These are phyloP conservation scores for Silybum marianum DNA, from an alignment of 129 eudicot species.

Conservation along the genomic window DNA sequence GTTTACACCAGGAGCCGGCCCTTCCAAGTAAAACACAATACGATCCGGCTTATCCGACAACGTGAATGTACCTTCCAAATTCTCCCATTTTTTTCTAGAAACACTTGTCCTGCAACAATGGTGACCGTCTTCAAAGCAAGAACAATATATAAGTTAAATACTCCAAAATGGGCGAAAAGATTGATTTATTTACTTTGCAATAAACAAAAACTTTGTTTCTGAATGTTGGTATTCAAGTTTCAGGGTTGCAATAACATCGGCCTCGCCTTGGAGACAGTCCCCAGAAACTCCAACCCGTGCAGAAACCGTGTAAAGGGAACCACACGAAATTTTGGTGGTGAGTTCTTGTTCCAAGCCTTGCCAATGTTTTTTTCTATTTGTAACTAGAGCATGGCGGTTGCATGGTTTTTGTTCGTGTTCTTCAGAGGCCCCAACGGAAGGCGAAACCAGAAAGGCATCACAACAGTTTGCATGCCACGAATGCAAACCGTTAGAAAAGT, in stretches of 20 bases:
- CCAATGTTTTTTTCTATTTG: constrained; percentile 77
- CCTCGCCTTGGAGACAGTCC: constrained; percentile 25
- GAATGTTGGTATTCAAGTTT: constrained; percentile 55
- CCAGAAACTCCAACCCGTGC: constrained; percentile 82
- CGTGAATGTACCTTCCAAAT: constrained; percentile 72
- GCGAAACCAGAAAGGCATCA: constrained; percentile 53
- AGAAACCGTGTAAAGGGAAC: constrained; percentile 53
- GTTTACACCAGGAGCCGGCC: constrained; percentile 82
- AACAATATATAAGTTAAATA: too few relatives aligned
- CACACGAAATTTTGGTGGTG: constrained; percentile 52
- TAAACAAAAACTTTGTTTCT: constrained; percentile 47
- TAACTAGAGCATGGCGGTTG: constrained; percentile 50
- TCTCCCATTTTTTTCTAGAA: constrained; percentile 62
- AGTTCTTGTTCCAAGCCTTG: constrained; percentile 97
- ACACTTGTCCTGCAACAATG: constrained; percentile 48
- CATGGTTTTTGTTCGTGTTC: constrained; percentile 30
- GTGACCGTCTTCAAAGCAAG: not conserved
- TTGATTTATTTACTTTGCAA: constrained; percentile 49
- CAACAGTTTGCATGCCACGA: constrained; percentile 78
- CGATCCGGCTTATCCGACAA: constrained; percentile 58
- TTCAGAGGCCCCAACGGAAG: constrained; percentile 19
- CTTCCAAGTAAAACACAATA: constrained; percentile 73
- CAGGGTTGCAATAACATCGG: constrained; percentile 64
- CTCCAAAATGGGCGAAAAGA: not conserved
- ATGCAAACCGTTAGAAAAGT: constrained; percentile 65